phyloP scores from a whole-genome alignment of 257 asterid genomes.

The Nicotiana knightiana region DNA sequence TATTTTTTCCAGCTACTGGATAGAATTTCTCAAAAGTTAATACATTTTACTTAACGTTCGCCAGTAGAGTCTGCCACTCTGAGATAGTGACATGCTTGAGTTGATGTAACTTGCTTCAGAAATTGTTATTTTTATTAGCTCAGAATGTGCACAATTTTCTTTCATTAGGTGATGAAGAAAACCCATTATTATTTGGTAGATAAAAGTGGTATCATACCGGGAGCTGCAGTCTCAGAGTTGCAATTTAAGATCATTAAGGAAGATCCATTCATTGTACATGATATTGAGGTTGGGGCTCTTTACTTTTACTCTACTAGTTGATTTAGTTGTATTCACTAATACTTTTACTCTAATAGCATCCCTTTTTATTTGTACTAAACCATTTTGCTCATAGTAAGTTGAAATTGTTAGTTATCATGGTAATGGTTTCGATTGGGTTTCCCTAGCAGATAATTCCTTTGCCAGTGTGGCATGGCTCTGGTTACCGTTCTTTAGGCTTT shows the following conservation, averaged over 20 bases:
- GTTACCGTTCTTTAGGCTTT: constrained; percentile 90
- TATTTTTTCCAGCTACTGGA: neutral
- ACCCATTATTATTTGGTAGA: constrained; percentile 92
- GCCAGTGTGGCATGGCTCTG: constrained; percentile 95
- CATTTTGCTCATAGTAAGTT: neutral
- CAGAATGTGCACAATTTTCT: neutral
- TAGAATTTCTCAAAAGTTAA: neutral
- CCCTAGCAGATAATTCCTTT: constrained; percentile 70
- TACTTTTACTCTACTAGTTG: neutral
- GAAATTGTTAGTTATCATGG: neutral
- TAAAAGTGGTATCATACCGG: constrained; percentile 60
- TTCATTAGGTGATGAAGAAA: constrained; percentile 89
- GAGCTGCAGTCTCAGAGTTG: constrained; percentile 93
- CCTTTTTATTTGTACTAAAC: neutral
- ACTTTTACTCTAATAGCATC: neutral
- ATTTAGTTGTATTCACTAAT: neutral
- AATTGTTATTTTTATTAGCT: neutral
- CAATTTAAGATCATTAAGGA: constrained; percentile 77
- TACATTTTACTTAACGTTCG: neutral
- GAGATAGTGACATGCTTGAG: neutral
- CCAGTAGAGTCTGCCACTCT: neutral
- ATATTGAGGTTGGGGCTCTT: constrained; percentile 48
- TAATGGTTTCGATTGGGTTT: neutral
- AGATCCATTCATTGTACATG: constrained; percentile 64
- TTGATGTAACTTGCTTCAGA: neutral